A percentile compares a stretch with the other conserved stretches of the same genome.
These are phyloP conservation scores for Lindgomyces ingoldianus DNA, from an alignment of 495 filamentous ascomycete species.

Conservation along the genomic window DNA sequence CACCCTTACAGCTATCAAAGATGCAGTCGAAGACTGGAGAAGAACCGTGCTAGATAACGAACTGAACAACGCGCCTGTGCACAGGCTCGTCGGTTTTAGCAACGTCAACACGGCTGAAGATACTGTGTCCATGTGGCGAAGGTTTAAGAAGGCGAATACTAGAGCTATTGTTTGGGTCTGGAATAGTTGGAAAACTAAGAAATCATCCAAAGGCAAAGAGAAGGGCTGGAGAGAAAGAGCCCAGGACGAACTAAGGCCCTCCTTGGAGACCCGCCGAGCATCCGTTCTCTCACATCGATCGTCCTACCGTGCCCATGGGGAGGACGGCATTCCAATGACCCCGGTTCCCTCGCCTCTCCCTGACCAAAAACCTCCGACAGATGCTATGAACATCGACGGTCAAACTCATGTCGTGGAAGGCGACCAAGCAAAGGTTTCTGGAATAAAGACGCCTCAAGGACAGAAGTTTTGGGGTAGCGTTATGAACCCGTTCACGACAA, in stretches of 20 bases:
- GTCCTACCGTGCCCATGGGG: slow-evolving; percentile 54
- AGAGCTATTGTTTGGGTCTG: slow-evolving; percentile 61
- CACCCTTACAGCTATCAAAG: slow-evolving; percentile 87
- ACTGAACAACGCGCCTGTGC: slow-evolving; percentile 94
- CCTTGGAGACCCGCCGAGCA: slow-evolving; percentile 65
- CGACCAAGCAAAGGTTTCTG: slow-evolving; percentile 9
- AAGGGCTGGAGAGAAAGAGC: slow-evolving; percentile 50
- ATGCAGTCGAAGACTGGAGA: slow-evolving; percentile 97
- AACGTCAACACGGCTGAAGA: slow-evolving; percentile 94
- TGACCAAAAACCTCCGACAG: slow-evolving; percentile 43
- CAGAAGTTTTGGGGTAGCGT: slow-evolving; percentile 62
- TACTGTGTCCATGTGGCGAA: slow-evolving; percentile 81
- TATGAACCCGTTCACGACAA: slow-evolving; percentile 60
- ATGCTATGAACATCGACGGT: slow-evolving; percentile 31
- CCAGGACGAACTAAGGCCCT: slow-evolving; percentile 55
- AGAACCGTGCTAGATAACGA: slow-evolving; percentile 89
- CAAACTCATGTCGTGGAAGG: slow-evolving; percentile 24
- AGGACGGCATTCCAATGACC: slow-evolving; percentile 84
- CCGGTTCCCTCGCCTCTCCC: slow-evolving; percentile 82
- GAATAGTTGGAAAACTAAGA: slow-evolving; percentile 53
- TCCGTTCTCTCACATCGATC: slow-evolving; percentile 64
- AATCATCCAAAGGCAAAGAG: slow-evolving; percentile 47
- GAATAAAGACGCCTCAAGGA: not conserved
- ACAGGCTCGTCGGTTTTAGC: slow-evolving; percentile 81
- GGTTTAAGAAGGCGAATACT: slow-evolving; percentile 86